Evolutionary conservation across 1,139 yeast genomes (phyloP), one percentile per base, ranked within the genome.

Genomic region (Arxiozyma telluris): DNA sequence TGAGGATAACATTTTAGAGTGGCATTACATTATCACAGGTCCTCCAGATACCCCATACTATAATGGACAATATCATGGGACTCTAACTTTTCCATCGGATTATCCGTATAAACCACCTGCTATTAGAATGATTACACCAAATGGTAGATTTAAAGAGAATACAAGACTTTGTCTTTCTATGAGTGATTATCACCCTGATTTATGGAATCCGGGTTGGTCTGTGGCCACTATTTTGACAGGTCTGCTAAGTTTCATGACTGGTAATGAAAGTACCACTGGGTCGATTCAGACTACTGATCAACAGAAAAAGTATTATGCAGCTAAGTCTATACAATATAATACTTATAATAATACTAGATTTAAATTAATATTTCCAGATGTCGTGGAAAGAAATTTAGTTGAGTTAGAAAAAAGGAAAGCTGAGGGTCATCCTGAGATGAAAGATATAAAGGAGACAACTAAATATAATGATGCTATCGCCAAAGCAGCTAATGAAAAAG

Each of bases 131-230:
- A 74, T 83, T 53, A 91, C 97, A 0, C 97, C 97, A 4, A 85
- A 82, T 58, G 88, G 89, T 3, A 75, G 95, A 48, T 87, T 91
- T 68, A 80, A 83, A 58, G 80, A 89, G 52, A 86, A 87, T 66
- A 81, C 89, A 8, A 75, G 96, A 49, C 76, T 91, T 49, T 91
- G 98, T 71, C 74, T 91, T 51, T 83, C 90, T 46, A 90, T 91
- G 83, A 84, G 93, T 63, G 97, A 91, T 68, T 90, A 82, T 69
- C 98, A 91, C 63, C 97, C 96, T 9, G 93, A 88, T 67, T 75
- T 87, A 0, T 90, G 97, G 97, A 89, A 90, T 68, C 96, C 97
- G 1, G 89, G 95, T 4, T 90, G 97, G 97, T 83, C 89, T 54
- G 96, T 90, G 22, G 76, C 88, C 30, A 88, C 96, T 0, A 90